Evolutionary conservation across 2,329 filamentous ascomycete species (phyloP).

Genomic region (Fusarium tricinctum): DNA sequence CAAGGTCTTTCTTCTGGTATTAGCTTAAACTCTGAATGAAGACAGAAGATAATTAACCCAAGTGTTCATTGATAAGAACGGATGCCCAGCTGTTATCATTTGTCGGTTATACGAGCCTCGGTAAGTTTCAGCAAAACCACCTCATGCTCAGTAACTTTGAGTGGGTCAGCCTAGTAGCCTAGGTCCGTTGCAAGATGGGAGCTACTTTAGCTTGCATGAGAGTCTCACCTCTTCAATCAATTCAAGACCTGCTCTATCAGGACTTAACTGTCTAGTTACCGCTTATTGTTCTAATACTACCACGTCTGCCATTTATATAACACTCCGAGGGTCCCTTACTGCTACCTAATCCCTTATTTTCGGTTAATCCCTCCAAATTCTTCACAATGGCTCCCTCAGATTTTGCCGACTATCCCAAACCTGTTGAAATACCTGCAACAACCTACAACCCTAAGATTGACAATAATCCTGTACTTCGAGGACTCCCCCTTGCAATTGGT

Average conservation of each 20-base stretch:
- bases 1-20: not conserved
- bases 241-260: slow-evolving; percentile 3
- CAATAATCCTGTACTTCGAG: slow-evolving; percentile 79
- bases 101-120: not conserved
- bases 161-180: not conserved
- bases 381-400: slow-evolving; percentile 48
- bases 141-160: not conserved
- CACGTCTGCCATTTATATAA: not conserved
- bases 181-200: not conserved
- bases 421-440: slow-evolving; percentile 54
- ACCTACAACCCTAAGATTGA: slow-evolving; percentile 57
- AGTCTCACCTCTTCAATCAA: slow-evolving; percentile 7
- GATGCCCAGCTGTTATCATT: not conserved
- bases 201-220: not conserved
- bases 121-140: not conserved
- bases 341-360: not conserved
- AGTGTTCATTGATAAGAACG: not conserved
- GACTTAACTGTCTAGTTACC: not conserved
- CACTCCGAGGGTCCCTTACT: not conserved
- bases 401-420: slow-evolving; percentile 62
- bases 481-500: slow-evolving; percentile 72
- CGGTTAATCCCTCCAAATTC: not conserved
- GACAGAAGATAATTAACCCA: not conserved
- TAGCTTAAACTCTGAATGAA: too few relatives aligned
- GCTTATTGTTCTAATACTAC: not conserved